Evolutionary conservation across 202 grass and related monocot species (phyloP), one percentile per base, ranked within the genome.

Genomic region (Setaria viridis): DNA sequence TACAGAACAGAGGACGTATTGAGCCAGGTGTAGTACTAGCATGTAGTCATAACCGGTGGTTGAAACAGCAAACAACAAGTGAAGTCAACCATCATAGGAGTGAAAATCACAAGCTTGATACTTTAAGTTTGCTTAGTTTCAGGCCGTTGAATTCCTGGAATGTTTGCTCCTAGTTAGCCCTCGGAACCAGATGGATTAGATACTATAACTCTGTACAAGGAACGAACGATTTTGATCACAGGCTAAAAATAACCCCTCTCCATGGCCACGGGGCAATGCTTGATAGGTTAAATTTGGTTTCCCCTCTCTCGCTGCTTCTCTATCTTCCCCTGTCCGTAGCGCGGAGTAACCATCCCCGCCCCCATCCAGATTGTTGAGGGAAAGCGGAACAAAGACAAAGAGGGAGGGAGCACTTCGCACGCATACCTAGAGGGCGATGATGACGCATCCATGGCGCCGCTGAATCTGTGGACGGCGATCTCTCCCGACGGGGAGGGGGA

Each of bases 351-450:
- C 53, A 76, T 21, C 62, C 68, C 29, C 29, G 0, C 19, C 42
- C 54, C 17, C 12, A 50, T 29, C 42, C 30, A 21, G 2, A 73
- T 19, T 53, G 39, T 14, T 15, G 16, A 65, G 25, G 25, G 29
- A 63, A 58, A 62, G 68, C 60, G 57, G 32, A 25, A 49, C 42
- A 20, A 63, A 48, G 29, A 16, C 25, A 16, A 5, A 29, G 1
- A 48, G 6, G 46, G 45, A 50, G 68, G 63, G 35, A 25, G 69
- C 7, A 16, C 50, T 25, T 54, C 48, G n/a, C 58, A 32, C 7
- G 13, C 87, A 15, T 85, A 85, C 87, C 87, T 84, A 10, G 87
- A 89, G 53, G 87, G 87, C 14, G 87, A 16, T n/a, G 80, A 19
- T 59, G 68, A 72, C 14, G 41, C 54, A 13, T 39, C 69, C 72